These are phyloP conservation scores for Termitomyces sp. DNA, from an alignment of 768 basidiomycete species.

Conservation along the genomic window DNA sequence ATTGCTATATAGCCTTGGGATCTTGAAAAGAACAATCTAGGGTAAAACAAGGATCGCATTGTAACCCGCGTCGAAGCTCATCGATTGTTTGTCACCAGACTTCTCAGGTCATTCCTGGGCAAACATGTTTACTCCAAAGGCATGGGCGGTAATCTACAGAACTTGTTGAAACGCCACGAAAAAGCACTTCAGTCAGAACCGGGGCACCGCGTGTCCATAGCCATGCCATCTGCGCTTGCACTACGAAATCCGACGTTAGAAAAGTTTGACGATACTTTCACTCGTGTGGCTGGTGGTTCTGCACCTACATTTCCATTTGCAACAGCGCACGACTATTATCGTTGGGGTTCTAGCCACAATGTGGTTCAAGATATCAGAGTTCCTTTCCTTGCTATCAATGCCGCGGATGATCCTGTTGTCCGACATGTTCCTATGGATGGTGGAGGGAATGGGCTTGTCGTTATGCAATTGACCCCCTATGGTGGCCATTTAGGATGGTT, in stretches of 20 bases:
- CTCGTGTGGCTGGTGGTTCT: constrained; percentile 65
- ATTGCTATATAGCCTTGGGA: constrained; percentile 43
- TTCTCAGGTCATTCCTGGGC: constrained; percentile 49
- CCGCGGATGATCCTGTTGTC: constrained; percentile 76
- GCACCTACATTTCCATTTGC: constrained; percentile 47
- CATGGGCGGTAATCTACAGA: constrained; percentile 71
- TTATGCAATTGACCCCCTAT: constrained; percentile 53
- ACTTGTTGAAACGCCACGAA: constrained; percentile 48
- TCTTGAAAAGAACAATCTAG: constrained; percentile 40
- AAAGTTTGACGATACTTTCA: constrained; percentile 58
- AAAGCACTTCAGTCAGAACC: constrained; percentile 43
- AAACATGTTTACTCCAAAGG: constrained; percentile 68
- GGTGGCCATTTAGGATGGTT: constrained; percentile 89
- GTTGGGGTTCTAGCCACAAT: constrained; percentile 54
- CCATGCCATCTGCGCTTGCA: constrained; percentile 36
- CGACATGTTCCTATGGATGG: constrained; percentile 54
- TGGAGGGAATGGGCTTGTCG: constrained; percentile 46
- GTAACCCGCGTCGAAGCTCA: constrained; percentile 11
- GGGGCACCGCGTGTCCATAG: constrained; percentile 44
- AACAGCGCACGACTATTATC: constrained; percentile 42
- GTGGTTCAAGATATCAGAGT: constrained; percentile 55
- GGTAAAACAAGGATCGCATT: constrained; percentile 24
- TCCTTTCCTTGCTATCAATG: constrained; percentile 72
- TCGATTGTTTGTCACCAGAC: constrained; percentile 28
- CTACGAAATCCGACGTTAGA: constrained; percentile 50